These are phyloP conservation scores for Murraya paniculata DNA, from an alignment of 345 rosid genomes.

Conservation along the genomic window DNA sequence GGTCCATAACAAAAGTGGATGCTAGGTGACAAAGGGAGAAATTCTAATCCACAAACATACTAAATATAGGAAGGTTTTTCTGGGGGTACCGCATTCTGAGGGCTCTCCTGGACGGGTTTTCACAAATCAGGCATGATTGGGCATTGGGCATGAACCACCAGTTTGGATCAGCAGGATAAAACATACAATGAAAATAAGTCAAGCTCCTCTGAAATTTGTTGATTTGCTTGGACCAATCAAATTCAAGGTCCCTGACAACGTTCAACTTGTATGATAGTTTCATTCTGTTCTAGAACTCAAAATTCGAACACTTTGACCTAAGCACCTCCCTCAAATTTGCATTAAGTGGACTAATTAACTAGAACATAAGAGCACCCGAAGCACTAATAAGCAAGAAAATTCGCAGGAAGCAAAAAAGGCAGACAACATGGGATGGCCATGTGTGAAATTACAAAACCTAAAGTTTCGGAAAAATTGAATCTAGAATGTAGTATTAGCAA, in stretches of 20 bases:
- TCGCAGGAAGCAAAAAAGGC: background rate
- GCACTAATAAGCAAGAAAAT: background rate
- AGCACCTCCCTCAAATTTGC: background rate
- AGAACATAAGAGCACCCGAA: background rate
- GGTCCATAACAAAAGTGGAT: slow-evolving; percentile 1
- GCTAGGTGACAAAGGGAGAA: background rate
- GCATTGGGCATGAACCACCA: background rate
- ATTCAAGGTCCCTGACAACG: background rate
- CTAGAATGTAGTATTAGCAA: background rate
- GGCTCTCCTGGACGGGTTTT: background rate
- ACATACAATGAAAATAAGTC: background rate
- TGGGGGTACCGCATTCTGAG: background rate
- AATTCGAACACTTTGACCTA: background rate
- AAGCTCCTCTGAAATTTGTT: slow-evolving; percentile 1
- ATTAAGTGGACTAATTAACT: background rate
- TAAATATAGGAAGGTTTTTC: background rate
- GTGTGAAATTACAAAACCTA: background rate
- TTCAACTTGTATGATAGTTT: background rate
- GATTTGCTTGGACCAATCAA: slow-evolving; percentile 2
- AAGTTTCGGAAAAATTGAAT: slow-evolving; percentile 6
- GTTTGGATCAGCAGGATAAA: background rate
- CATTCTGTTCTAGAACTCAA: background rate
- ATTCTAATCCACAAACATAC: background rate
- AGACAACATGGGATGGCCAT: background rate
- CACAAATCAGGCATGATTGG: background rate